A percentile compares a stretch with the other conserved stretches of the same genome.
Conservation (phyloP, 2,329 filamentous ascomycete species). For the Colletotrichum sp. region DNA sequence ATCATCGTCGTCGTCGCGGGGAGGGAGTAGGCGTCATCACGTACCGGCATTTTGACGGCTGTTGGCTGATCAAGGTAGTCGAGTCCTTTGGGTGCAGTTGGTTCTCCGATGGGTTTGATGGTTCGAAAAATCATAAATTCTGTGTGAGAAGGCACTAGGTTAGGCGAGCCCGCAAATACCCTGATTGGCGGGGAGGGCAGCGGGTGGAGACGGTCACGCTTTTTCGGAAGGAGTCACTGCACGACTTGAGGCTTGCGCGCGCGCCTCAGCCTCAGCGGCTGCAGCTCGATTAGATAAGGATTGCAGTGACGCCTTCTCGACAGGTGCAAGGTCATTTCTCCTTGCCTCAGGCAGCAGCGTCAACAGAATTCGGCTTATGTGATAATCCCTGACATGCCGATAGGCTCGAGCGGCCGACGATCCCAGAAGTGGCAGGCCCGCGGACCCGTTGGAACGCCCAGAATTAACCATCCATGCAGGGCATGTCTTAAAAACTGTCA, state of each 20-base stretch:
- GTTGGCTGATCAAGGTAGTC: constrained; percentile 38
- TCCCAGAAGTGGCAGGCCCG: constrained; percentile 11
- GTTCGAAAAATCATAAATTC: constrained; percentile 11
- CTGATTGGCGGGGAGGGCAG: constrained; percentile 19
- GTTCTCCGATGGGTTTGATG: constrained; percentile 14
- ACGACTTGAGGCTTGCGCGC: background rate
- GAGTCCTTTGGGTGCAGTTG: constrained; percentile 28
- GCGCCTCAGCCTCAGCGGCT: background rate
- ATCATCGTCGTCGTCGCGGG: background rate
- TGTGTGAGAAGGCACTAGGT: constrained; percentile 14
- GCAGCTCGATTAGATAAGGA: constrained; percentile 16
- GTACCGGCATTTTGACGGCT: constrained; percentile 48
- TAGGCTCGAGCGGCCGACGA: constrained; percentile 11
- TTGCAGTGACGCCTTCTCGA: background rate
- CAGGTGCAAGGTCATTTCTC: background rate
- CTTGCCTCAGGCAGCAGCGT: background rate
- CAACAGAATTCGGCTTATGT: background rate
- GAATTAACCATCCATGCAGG: constrained; percentile 10
- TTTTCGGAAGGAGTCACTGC: background rate
- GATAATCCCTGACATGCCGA: constrained; percentile 17
- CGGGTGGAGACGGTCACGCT: constrained; percentile 19
- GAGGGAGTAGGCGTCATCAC: constrained; percentile 24
- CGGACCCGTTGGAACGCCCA: constrained; percentile 9
- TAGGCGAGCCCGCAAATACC: constrained; percentile 19
- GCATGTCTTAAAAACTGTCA: constrained; percentile 20